Evolutionary conservation across 139 green algal genomes (phyloP).

Genomic region (Ettlia oleoabundans): DNA sequence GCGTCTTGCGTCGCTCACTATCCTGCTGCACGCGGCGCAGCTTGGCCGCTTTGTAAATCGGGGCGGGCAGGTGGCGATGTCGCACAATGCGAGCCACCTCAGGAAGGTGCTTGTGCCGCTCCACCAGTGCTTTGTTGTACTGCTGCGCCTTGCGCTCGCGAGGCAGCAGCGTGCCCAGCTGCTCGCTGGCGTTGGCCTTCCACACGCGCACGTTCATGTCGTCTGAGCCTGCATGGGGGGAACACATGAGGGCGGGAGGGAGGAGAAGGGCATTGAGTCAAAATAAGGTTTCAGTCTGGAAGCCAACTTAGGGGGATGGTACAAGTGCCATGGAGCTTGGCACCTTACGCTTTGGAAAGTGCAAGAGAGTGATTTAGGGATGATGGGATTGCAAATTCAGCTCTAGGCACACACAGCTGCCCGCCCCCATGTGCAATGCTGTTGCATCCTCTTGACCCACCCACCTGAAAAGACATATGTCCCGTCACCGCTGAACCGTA

Average conservation of each 20-base stretch:
- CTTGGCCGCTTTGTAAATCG: slow-evolving; percentile 89
- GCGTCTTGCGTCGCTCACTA: slow-evolving; percentile 77
- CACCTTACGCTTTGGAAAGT: too few relatives aligned
- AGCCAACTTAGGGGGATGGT: too few relatives aligned
- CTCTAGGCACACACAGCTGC: not conserved
- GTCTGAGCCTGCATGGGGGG: slow-evolving; percentile 47
- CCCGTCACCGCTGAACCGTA: slow-evolving; percentile 90
- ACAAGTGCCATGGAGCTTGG: too few relatives aligned
- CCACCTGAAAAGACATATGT: slow-evolving; percentile 92
- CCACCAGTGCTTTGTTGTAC: slow-evolving; percentile 88
- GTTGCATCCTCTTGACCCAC: not conserved
- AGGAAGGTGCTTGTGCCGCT: slow-evolving; percentile 95
- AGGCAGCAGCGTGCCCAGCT: slow-evolving; percentile 88
- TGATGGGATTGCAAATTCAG: not conserved
- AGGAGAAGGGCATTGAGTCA: too few relatives aligned
- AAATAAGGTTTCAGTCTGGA: too few relatives aligned
- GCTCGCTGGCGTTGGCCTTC: slow-evolving; percentile 86
- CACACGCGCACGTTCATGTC: slow-evolving; percentile 76
- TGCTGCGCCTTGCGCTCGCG: slow-evolving; percentile 84
- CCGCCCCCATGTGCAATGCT: not conserved
- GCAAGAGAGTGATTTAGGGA: too few relatives aligned
- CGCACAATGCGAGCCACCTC: slow-evolving; percentile 90
- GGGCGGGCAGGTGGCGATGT: slow-evolving; percentile 85
- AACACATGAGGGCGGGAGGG: not conserved
- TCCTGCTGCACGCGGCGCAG: slow-evolving; percentile 74